Conservation (phyloP, 2,329 filamentous ascomycete species). For the Thelonectria blattea region DNA sequence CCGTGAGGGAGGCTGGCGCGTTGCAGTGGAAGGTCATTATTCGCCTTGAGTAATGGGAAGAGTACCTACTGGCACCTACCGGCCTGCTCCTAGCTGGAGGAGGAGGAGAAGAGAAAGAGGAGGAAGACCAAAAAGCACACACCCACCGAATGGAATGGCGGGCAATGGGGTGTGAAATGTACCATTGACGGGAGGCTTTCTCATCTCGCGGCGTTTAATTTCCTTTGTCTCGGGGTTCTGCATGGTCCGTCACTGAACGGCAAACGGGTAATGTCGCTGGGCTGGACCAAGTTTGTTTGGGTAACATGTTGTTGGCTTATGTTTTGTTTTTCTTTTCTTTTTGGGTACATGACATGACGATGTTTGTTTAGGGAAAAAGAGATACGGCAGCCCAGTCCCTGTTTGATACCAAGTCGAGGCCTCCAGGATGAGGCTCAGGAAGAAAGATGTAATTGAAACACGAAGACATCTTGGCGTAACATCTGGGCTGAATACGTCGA, state of each 20-base stretch:
- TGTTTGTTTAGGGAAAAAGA: not conserved
- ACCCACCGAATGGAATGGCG: not conserved
- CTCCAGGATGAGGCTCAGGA: not conserved
- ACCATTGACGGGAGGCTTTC: not conserved
- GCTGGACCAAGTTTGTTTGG: not conserved
- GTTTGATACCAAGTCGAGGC: conserved; percentile 10
- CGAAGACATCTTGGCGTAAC: too few species aligned
- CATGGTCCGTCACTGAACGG: not conserved
- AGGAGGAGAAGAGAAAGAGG: not conserved
- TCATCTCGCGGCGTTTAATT: conserved; percentile 12
- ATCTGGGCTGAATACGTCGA: too few species aligned
- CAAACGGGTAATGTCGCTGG: conserved; percentile 5
- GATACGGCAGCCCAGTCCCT: conserved; percentile 3
- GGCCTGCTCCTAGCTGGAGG: too few species aligned
- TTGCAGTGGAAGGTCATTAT: conserved; percentile 73
- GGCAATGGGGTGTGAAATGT: not conserved
- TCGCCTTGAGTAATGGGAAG: conserved; percentile 54
- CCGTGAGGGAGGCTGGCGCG: conserved; percentile 75
- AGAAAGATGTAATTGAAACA: not conserved
- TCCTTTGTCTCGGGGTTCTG: not conserved
- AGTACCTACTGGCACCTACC: too few species aligned
- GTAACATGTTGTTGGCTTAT: not conserved
- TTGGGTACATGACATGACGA: conserved; percentile 13
- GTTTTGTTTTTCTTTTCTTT: too few species aligned
- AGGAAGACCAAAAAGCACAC: not conserved